Percentiles rank a stretch among this genome's conserved stretches.
Evolutionary conservation across 441 rosid genomes (phyloP).

Genomic region (Erodium moschatum): DNA sequence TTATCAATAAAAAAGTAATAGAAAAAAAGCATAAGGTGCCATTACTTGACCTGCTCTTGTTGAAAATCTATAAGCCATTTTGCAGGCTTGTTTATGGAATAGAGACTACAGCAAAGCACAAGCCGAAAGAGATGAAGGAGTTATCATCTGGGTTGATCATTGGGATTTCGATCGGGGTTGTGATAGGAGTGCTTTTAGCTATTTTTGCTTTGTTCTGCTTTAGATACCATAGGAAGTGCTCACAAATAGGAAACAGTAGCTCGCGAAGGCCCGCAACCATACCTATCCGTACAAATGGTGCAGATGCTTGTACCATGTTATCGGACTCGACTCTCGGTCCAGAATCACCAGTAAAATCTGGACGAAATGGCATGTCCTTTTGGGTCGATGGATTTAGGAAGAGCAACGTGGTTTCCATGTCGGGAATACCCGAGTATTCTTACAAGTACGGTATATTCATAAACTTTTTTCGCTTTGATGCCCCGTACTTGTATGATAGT

Average conservation of each 20-base stretch:
- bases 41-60: slow-evolving; percentile 23
- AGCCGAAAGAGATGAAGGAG: slow-evolving; percentile 52
- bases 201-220: slow-evolving; percentile 49
- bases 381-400: slow-evolving; percentile 72
- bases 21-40: not conserved
- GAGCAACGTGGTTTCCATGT: slow-evolving; percentile 49
- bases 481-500: not conserved
- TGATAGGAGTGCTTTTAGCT: slow-evolving; percentile 82
- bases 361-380: slow-evolving; percentile 45
- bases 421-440: slow-evolving; percentile 89
- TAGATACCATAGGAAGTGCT: slow-evolving; percentile 62
- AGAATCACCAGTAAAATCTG: slow-evolving; percentile 71
- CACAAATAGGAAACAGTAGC: slow-evolving; percentile 79
- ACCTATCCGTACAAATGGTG: slow-evolving; percentile 77
- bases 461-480: not conserved
- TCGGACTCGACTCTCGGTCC: slow-evolving; percentile 85
- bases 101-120: slow-evolving; percentile 20
- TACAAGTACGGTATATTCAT: slow-evolving; percentile 51
- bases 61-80: not conserved
- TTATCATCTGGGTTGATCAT: slow-evolving; percentile 72
- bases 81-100: slow-evolving; percentile 45
- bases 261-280: slow-evolving; percentile 65
- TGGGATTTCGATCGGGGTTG: slow-evolving; percentile 84
- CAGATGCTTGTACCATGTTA: slow-evolving; percentile 53
- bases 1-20: not conserved